Percentiles rank a stretch among this genome's conserved stretches.
Conservation (phyloP, 805 yeast genomes). For the Isabelozyma pseudorhagii region DNA sequence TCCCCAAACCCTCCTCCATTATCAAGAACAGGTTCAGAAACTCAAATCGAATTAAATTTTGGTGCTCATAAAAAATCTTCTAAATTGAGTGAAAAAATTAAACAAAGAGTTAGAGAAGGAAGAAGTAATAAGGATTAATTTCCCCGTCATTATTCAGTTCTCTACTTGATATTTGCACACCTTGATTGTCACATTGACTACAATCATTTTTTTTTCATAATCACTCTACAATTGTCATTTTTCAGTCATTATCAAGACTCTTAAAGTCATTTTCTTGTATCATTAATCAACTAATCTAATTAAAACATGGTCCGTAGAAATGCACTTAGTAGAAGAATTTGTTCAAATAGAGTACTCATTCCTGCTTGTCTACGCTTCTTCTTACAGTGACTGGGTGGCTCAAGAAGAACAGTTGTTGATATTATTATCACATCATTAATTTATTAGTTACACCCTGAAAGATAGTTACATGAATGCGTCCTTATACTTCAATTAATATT, state of each 20-base stretch:
- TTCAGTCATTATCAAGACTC: neutral
- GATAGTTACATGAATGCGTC: neutral
- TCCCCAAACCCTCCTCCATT: slow-evolving; percentile 5
- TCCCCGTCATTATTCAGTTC: too few species aligned
- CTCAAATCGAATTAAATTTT: slow-evolving; percentile 34
- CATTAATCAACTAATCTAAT: neutral
- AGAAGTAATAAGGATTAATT: slow-evolving; percentile 14
- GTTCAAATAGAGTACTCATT: too few species aligned
- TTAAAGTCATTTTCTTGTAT: neutral
- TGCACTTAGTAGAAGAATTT: too few species aligned
- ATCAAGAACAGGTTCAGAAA: slow-evolving; percentile 17
- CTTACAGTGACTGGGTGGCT: too few species aligned
- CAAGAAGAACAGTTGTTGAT: too few species aligned
- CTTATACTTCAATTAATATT: neutral
- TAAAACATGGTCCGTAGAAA: too few species aligned
- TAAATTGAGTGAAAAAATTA: slow-evolving; percentile 32
- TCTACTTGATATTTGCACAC: too few species aligned
- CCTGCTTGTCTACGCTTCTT: too few species aligned
- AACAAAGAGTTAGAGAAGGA: slow-evolving; percentile 31
- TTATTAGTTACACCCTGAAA: neutral
- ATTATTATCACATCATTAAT: neutral
- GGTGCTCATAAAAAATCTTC: slow-evolving; percentile 5
- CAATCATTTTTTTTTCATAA: too few species aligned
- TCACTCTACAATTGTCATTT: too few species aligned
- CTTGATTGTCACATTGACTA: too few species aligned